Evolutionary conservation across 352 stramenopile genomes (phyloP).

Genomic region (Phytophthora parvispora): DNA sequence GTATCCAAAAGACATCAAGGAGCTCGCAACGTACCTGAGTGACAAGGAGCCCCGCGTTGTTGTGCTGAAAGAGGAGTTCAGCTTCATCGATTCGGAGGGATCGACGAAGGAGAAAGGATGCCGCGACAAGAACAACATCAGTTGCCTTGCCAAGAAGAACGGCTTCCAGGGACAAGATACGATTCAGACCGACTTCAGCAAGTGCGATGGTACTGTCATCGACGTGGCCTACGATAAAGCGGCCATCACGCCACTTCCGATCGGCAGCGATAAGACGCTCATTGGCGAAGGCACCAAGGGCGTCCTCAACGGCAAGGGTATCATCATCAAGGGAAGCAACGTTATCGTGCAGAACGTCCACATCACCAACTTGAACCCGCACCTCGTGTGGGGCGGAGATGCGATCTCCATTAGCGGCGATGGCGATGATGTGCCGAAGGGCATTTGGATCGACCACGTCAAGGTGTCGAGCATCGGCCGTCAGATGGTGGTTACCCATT

Average conservation of each 20-base stretch:
- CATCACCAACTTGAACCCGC: slow-evolving; percentile 32
- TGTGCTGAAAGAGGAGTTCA: slow-evolving; percentile 34
- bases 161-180: slow-evolving; percentile 38
- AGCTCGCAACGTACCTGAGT: slow-evolving; percentile 32
- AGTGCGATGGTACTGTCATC: slow-evolving; percentile 28
- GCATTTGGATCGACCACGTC: slow-evolving; percentile 24
- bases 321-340: slow-evolving; percentile 31
- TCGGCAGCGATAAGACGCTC: slow-evolving; percentile 30
- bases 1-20: slow-evolving; percentile 32
- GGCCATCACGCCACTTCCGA: slow-evolving; percentile 24
- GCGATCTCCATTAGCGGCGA: slow-evolving; percentile 38
- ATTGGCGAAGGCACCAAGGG: slow-evolving; percentile 21
- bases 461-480: slow-evolving; percentile 33
- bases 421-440: slow-evolving; percentile 17
- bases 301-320: slow-evolving; percentile 23
- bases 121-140: no score
- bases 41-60: slow-evolving; percentile 37
- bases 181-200: no score
- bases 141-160: slow-evolving; percentile 39
- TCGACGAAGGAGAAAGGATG: slow-evolving; percentile 25
- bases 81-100: slow-evolving; percentile 30
- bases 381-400: slow-evolving; percentile 37
- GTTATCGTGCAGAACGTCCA: slow-evolving; percentile 47
- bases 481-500: slow-evolving; percentile 49
- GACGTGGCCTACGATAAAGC: slow-evolving; percentile 34